Evolutionary conservation across 2,329 filamentous ascomycete species (phyloP).

Genomic region (Endothia cerciana): DNA sequence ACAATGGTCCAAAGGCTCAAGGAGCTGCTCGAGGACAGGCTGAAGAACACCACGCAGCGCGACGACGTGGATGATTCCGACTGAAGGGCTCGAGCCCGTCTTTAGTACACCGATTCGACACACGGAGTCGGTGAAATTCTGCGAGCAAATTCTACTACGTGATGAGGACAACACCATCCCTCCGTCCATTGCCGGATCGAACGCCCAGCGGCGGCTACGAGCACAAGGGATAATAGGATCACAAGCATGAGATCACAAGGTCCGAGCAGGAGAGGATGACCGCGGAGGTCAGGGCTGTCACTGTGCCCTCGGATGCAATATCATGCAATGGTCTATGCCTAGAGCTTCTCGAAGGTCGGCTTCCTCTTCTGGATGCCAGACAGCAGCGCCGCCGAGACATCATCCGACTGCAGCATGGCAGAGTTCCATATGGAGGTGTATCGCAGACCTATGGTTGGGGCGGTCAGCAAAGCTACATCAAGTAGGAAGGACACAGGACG

Average conservation of each 20-base stretch:
- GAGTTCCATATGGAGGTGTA: constrained; percentile 91
- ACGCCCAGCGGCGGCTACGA: neutral
- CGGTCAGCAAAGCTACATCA: constrained; percentile 17
- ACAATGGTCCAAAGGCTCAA: constrained; percentile 72
- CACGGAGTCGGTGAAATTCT: too few species aligned
- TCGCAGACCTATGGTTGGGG: constrained; percentile 60
- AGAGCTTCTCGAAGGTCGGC: constrained; percentile 85
- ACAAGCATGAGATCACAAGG: neutral
- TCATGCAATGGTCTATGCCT: constrained; percentile 26
- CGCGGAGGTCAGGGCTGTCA: neutral
- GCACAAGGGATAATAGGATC: neutral
- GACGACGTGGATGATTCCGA: constrained; percentile 56
- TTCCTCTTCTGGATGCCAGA: constrained; percentile 79
- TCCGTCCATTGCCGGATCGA: neutral
- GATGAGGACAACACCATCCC: neutral
- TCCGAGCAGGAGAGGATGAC: neutral
- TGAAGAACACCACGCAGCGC: constrained; percentile 52
- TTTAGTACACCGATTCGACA: constrained; percentile 12
- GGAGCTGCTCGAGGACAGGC: constrained; percentile 63
- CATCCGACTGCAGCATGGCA: constrained; percentile 77
- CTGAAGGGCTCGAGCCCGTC: constrained; percentile 43
- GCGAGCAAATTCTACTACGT: neutral
- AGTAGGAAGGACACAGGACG: constrained; percentile 6
- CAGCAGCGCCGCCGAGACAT: constrained; percentile 74
- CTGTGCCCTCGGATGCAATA: neutral